phyloP scores from a whole-genome alignment of 345 rosid genomes.

The Bruguiera sexangula region DNA sequence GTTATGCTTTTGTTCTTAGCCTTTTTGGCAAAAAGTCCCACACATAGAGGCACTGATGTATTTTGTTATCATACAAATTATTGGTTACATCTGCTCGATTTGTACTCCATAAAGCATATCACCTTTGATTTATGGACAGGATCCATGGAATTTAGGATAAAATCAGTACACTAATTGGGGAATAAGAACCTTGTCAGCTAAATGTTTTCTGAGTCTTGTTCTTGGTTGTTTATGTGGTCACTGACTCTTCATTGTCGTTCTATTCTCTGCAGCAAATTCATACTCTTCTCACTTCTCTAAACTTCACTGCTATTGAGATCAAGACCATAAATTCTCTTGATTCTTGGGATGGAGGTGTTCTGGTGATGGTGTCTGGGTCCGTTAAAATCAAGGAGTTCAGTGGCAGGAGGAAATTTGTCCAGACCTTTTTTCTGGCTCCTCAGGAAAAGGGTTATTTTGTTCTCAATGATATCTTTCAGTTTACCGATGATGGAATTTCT shows the following conservation, averaged over 20 bases:
- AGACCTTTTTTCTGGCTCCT: conserved; percentile 92
- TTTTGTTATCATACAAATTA: no score
- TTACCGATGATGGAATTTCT: conserved; percentile 48
- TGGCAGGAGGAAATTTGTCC: conserved; percentile 67
- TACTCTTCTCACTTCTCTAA: conserved; percentile 57
- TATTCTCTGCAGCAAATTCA: conserved; percentile 64
- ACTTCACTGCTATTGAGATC: conserved; percentile 81
- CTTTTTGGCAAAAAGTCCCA: no score
- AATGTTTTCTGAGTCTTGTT: not conserved
- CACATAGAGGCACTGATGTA: no score
- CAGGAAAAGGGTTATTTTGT: conserved; percentile 92
- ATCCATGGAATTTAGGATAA: no score
- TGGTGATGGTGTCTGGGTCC: conserved; percentile 83
- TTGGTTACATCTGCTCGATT: no score
- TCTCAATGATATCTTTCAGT: conserved; percentile 85
- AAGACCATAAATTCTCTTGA: conserved; percentile 82
- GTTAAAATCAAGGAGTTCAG: conserved; percentile 64
- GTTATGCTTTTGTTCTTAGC: no score
- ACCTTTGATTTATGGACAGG: no score
- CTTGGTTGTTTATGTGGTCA: not conserved
- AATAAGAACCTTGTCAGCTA: no score
- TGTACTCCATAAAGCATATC: no score
- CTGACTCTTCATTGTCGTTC: not conserved
- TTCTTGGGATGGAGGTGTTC: conserved; percentile 81
- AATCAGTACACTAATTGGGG: no score